Conservation (phyloP, 139 green algal genomes). For the Chlorella sorokiniana region DNA sequence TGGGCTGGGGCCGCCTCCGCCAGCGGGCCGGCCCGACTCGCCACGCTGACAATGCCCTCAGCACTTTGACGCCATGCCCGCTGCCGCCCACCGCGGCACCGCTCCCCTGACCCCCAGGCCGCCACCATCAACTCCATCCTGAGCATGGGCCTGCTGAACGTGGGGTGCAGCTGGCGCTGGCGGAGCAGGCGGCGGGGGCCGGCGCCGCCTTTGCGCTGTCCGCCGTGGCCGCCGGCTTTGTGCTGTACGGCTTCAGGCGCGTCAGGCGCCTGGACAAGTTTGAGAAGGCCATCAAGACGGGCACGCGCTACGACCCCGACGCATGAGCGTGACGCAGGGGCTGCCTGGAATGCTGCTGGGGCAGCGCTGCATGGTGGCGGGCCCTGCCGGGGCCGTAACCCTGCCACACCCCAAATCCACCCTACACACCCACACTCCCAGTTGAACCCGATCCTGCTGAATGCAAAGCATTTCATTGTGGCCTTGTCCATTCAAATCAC, state of each 20-base stretch:
- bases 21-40: no score
- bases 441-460: no score
- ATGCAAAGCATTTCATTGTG: no score
- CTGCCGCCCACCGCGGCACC: no score
- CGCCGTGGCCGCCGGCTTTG: constrained; percentile 58
- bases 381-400: no score
- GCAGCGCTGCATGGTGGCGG: no score
- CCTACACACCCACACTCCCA: no score
- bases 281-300: constrained; percentile 63
- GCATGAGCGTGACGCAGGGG: neutral
- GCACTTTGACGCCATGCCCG: no score
- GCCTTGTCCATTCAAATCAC: no score
- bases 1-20: no score
- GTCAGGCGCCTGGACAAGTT: constrained; percentile 86
- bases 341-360: neutral
- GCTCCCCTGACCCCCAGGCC: neutral
- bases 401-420: no score
- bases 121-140: constrained; percentile 70
- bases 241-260: constrained; percentile 55
- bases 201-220: constrained; percentile 44
- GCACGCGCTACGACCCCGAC: constrained; percentile 7
- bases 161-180: constrained; percentile 67
- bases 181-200: constrained; percentile 25
- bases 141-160: constrained; percentile 66
- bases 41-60: no score